These are phyloP conservation scores for Talaromyces trachyspermus DNA, from an alignment of 495 filamentous ascomycete genomes.

Conservation along the genomic window DNA sequence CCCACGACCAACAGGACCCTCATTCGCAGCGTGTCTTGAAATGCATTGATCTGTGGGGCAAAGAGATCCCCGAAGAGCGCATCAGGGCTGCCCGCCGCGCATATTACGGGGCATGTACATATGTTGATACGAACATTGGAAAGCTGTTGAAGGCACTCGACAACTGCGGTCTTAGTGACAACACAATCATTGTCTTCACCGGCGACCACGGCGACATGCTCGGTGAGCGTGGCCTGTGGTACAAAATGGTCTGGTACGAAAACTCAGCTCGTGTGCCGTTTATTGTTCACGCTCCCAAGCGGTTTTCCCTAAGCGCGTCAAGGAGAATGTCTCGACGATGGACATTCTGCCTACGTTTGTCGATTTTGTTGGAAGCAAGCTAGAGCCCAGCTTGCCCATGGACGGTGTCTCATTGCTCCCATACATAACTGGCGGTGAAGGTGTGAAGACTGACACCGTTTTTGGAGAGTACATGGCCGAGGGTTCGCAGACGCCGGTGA, in stretches of 20 bases:
- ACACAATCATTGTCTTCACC: slow-evolving; percentile 81
- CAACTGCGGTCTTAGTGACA: slow-evolving; percentile 64
- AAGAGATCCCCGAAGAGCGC: slow-evolving; percentile 69
- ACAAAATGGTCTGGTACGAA: slow-evolving; percentile 92
- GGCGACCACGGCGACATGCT: slow-evolving; percentile 93
- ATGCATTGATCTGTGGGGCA: slow-evolving; percentile 71
- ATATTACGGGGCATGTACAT: slow-evolving; percentile 83
- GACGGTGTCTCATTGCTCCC: slow-evolving; percentile 70
- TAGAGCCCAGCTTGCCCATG: slow-evolving; percentile 58
- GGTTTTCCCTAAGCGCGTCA: slow-evolving; percentile 62
- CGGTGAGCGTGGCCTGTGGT: slow-evolving; percentile 83
- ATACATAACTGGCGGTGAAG: slow-evolving; percentile 54
- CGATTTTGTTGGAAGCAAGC: slow-evolving; percentile 61
- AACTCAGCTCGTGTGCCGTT: slow-evolving; percentile 76
- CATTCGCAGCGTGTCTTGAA: slow-evolving; percentile 75
- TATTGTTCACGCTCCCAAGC: slow-evolving; percentile 62
- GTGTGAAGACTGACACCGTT: slow-evolving; percentile 58
- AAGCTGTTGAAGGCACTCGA: slow-evolving; percentile 66
- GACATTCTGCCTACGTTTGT: slow-evolving; percentile 81
- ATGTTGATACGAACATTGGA: slow-evolving; percentile 82
- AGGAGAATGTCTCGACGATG: slow-evolving; percentile 74
- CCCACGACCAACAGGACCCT: slow-evolving; percentile 71
- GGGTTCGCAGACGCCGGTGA: slow-evolving; percentile 75
- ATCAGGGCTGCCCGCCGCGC: slow-evolving; percentile 71
- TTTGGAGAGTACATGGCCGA: slow-evolving; percentile 87